A percentile compares a stretch with the other conserved stretches of the same genome.
Conservation (phyloP, 1,284 basidiomycete species). For the Trametes pubescens region DNA sequence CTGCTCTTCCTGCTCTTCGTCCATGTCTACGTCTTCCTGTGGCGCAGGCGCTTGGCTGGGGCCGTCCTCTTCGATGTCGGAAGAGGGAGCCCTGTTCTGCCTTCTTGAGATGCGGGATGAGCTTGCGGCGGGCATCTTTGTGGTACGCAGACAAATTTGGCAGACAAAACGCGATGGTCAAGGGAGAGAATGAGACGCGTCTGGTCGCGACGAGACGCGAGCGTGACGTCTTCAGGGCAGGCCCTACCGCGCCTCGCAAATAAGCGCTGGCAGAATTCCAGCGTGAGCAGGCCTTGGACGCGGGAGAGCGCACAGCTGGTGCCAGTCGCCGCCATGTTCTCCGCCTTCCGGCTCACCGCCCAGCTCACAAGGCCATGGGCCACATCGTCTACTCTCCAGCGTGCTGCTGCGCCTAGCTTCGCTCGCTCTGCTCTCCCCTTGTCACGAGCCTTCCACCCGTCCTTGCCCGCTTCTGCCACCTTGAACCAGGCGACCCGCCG, state of each 20-base stretch:
- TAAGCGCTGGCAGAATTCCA: conserved; percentile 12
- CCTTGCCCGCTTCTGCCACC: conserved; percentile 66
- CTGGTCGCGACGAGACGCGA: conserved; percentile 22
- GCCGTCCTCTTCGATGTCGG: conserved; percentile 70
- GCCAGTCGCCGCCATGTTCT: conserved; percentile 50
- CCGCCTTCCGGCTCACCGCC: conserved; percentile 48
- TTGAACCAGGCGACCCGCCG: conserved; percentile 85
- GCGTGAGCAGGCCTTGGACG: not conserved
- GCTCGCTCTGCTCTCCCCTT: conserved; percentile 23
- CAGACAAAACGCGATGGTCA: conserved; percentile 17
- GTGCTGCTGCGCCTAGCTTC: conserved; percentile 20
- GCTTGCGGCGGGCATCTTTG: conserved; percentile 52
- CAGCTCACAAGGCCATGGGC: conserved; percentile 37
- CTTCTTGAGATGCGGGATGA: conserved; percentile 51
- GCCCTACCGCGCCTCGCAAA: conserved; percentile 41
- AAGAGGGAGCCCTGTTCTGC: conserved; percentile 48
- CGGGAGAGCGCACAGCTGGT: conserved; percentile 6
- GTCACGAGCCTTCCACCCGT: conserved; percentile 69
- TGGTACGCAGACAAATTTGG: not conserved
- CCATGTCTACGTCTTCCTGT: conserved; percentile 57
- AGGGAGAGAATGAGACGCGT: conserved; percentile 29
- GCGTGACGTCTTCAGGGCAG: conserved; percentile 48
- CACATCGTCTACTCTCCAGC: conserved; percentile 20
- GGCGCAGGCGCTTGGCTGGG: conserved; percentile 45
- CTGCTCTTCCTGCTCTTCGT: conserved; percentile 47